Conservation (phyloP, 1,139 yeast species). For the Hansenula sp. region DNA sequence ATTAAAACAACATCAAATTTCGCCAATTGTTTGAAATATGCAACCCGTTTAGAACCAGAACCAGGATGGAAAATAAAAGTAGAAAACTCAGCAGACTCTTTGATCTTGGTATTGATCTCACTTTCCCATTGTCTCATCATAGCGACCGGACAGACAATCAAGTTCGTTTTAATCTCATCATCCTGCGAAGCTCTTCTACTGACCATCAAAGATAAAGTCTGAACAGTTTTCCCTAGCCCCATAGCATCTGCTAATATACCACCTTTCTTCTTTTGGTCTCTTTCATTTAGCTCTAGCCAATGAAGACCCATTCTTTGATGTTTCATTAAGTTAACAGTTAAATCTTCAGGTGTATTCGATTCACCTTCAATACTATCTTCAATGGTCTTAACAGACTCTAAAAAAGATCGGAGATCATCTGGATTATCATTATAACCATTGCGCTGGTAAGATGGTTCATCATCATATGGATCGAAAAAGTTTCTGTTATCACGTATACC, state of each 20-base stretch:
- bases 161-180: constrained; percentile 45
- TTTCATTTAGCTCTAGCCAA: constrained; percentile 76
- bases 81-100: constrained; percentile 39
- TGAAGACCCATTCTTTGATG: constrained; percentile 86
- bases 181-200: constrained; percentile 32
- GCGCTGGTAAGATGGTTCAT: background rate
- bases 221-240: constrained; percentile 94
- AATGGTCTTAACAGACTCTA: constrained; percentile 64
- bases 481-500: too few relatives aligned
- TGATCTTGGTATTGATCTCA: constrained; percentile 64
- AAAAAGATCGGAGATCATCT: constrained; percentile 46
- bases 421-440: constrained; percentile 37
- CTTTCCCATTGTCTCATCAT: constrained; percentile 77
- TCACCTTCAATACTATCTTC: constrained; percentile 49
- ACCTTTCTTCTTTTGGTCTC: constrained; percentile 47
- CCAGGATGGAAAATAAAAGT: constrained; percentile 54
- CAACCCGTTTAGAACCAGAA: constrained; percentile 32
- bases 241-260: constrained; percentile 91
- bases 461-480: background rate
- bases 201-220: constrained; percentile 67
- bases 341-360: constrained; percentile 65
- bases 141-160: constrained; percentile 84
- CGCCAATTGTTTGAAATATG: constrained; percentile 42
- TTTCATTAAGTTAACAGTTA: constrained; percentile 63
- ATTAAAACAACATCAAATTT: constrained; percentile 72